Conservation (phyloP, 345 rosid genomes). For the Salix viminalis region DNA sequence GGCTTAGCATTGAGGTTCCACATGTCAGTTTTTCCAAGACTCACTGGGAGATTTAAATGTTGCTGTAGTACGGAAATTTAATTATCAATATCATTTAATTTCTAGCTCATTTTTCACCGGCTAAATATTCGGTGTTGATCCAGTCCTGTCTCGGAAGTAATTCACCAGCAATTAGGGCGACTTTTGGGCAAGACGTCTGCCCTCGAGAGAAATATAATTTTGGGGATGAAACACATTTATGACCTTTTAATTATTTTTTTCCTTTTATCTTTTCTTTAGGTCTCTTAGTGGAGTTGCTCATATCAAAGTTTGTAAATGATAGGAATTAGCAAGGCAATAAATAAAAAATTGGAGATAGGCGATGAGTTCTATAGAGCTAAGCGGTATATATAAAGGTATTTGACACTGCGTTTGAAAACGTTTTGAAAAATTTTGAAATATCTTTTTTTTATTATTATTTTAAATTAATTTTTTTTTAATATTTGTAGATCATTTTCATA, state of each 20-base stretch:
- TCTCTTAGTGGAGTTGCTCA: too few relatives aligned
- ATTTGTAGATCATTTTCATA: too few relatives aligned
- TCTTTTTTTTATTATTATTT: too few relatives aligned
- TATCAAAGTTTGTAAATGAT: too few relatives aligned
- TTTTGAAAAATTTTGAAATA: too few relatives aligned
- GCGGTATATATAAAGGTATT: too few relatives aligned
- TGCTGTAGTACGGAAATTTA: neutral
- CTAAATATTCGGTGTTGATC: neutral
- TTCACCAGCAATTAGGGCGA: neutral
- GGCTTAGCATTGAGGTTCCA: neutral
- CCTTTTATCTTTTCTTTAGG: too few relatives aligned
- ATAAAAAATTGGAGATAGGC: neutral
- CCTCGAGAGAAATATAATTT: neutral
- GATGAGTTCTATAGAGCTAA: neutral
- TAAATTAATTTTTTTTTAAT: too few relatives aligned
- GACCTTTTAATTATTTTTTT: too few relatives aligned
- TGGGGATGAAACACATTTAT: neutral
- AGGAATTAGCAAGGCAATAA: too few relatives aligned
- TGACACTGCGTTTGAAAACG: fast-evolving
- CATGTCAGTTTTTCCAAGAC: neutral
- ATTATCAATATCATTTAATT: neutral
- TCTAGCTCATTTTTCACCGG: neutral
- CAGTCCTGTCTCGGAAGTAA: neutral
- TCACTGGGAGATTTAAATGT: neutral
- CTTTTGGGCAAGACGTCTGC: neutral